A percentile compares a stretch with the other conserved stretches of the same genome.
Evolutionary conservation across 106 monocot genomes (phyloP).

Genomic region (Ottelia alismoides): DNA sequence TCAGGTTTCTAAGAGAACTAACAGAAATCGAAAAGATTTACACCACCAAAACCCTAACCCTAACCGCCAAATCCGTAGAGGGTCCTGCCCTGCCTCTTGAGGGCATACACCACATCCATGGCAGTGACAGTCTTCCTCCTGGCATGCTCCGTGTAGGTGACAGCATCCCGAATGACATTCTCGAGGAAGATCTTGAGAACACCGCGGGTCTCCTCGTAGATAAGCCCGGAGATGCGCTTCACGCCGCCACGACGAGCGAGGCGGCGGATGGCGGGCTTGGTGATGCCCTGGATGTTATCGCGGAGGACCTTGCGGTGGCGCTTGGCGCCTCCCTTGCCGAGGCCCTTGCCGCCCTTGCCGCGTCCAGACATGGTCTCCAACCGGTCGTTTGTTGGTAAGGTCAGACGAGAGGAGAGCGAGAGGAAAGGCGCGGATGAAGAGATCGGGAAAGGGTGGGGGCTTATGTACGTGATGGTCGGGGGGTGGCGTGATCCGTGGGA

Average conservation of each 20-base stretch:
- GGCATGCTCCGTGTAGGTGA: conserved; percentile 21
- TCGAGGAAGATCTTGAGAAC: conserved; percentile 33
- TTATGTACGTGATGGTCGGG: too few relatives aligned
- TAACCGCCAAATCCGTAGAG: conserved; percentile 10
- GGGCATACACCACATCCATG: conserved; percentile 12
- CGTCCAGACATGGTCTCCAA: conserved; percentile 1
- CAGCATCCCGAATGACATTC: conserved; percentile 29
- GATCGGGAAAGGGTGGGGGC: too few relatives aligned
- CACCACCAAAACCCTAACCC: too few relatives aligned
- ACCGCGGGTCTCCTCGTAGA: conserved; percentile 38
- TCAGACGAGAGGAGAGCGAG: too few relatives aligned
- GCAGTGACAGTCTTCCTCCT: conserved; percentile 10
- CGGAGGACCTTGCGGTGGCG: conserved; percentile 56
- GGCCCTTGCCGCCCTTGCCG: conserved; percentile 13
- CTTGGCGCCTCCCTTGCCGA: conserved; percentile 17
- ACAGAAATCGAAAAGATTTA: too few relatives aligned
- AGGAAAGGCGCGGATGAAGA: too few relatives aligned
- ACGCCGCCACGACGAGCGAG: conserved; percentile 36
- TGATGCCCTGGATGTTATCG: conserved; percentile 96
- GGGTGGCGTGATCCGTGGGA: too few relatives aligned
- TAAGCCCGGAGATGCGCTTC: conserved; percentile 31
- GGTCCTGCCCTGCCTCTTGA: conserved; percentile 16
- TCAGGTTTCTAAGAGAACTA: too few relatives aligned
- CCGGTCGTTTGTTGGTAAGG: too few relatives aligned
- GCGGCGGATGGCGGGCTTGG: conserved; percentile 85